Evolutionary conservation across 805 yeast species (phyloP), one percentile per base, ranked within the genome.

Genomic region (Kregervanrija delftensis): DNA sequence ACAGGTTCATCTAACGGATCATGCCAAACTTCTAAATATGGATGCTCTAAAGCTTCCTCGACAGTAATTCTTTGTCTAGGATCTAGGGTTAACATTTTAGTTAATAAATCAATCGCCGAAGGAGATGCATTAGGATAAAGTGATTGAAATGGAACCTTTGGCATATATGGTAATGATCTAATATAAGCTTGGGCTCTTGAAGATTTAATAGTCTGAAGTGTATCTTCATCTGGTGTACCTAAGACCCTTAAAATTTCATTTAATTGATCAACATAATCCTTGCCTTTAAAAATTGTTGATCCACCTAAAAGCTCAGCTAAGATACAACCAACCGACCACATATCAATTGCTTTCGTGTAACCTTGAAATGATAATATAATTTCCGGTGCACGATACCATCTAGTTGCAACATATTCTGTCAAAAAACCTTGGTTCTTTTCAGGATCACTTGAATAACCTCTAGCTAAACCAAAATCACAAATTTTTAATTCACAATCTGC

Each of bases 351-450:
- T 67, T 88, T 90, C 5, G 98, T 86, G 64, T 91, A 91, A 47
- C 90, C 87, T 63, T 93, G 95, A 69, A 86, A 88, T 51, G 95
- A 83, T 44, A 93, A 72, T 89, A 93, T 91, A 65, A 93, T 89
- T 60, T 93, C 99, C 0, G 99, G 99, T 3, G 99, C 99, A 54
- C 99, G 73, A 65, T 93, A 93, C 99, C 99, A 93, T 62, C 99
- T 76, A 1, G 99, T 93, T 31, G 99, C 98, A 28, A 93, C 99
- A 61, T 93, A 93, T 64, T 91, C 98, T 1, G 99, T 93, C 72
- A 91, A 69, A 57, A 88, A 91, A n/a, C 96, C 97, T 31, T 86
- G 85, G 55, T 89, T 88, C 55, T 82, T 86, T 48, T 82, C 90
- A 1, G 89, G 86, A 57, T 82, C 83, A 48, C 80, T 80, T 9